phyloP scores from a whole-genome alignment of 495 filamentous ascomycete genomes.

The Xylaria telfairii region DNA sequence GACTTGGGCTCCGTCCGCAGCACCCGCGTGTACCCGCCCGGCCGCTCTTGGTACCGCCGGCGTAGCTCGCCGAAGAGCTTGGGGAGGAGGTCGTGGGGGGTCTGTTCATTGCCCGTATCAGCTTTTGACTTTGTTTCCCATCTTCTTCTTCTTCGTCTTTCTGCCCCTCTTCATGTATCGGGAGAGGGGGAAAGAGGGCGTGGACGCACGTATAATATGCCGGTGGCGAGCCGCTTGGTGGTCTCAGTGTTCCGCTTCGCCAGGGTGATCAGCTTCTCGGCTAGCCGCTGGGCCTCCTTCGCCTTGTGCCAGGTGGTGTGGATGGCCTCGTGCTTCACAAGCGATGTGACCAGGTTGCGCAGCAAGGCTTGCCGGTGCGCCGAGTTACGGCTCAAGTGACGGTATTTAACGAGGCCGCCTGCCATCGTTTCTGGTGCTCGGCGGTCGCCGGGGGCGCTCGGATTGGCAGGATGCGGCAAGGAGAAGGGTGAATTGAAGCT shows the following conservation, averaged over 20 bases:
- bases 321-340: constrained; percentile 91
- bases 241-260: constrained; percentile 90
- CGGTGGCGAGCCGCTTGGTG: constrained; percentile 66
- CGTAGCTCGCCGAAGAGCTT: constrained; percentile 87
- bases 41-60: constrained; percentile 77
- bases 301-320: constrained; percentile 94
- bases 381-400: constrained; percentile 81
- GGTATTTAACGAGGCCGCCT: constrained; percentile 82
- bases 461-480: background rate
- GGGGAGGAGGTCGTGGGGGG: constrained; percentile 71
- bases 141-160: background rate
- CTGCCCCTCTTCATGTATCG: background rate
- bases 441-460: background rate
- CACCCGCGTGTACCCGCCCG: constrained; percentile 93
- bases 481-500: background rate
- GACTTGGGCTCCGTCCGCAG: constrained; percentile 84
- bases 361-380: constrained; percentile 91
- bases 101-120: constrained; percentile 32
- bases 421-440: constrained; percentile 64
- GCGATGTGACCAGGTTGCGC: constrained; percentile 94
- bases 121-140: background rate
- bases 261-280: constrained; percentile 91
- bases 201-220: constrained; percentile 80
- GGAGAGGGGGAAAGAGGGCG: background rate
- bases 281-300: constrained; percentile 91